phyloP scores from a whole-genome alignment of 495 filamentous ascomycete genomes.

The Echria macrotheca region DNA sequence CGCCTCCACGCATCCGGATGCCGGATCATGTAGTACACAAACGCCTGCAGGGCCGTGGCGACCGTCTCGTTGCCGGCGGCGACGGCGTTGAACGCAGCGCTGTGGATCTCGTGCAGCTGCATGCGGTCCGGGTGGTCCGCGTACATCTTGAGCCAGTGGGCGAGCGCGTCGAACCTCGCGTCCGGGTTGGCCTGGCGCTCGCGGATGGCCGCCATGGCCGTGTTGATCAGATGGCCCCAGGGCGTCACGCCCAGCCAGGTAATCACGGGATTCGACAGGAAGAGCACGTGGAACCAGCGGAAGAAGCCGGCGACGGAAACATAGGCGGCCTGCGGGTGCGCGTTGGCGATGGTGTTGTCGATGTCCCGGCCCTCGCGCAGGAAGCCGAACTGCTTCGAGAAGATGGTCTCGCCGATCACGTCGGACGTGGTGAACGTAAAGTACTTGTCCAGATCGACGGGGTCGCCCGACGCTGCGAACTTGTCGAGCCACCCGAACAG shows the following conservation, averaged over 20 bases:
- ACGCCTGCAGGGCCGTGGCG: conserved; percentile 32
- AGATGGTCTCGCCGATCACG: conserved; percentile 29
- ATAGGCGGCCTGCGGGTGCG: conserved; percentile 18
- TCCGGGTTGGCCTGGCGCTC: conserved; percentile 33
- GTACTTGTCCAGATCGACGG: conserved; percentile 31
- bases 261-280: conserved; percentile 39
- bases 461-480: conserved; percentile 16
- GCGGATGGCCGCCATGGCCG: conserved; percentile 35
- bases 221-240: conserved; percentile 42
- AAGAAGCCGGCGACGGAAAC: conserved; percentile 39
- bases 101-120: conserved; percentile 35
- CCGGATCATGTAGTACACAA: conserved; percentile 29
- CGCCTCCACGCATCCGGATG: conserved; percentile 28
- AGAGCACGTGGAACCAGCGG: conserved; percentile 27
- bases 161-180: conserved; percentile 39
- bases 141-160: conserved; percentile 38
- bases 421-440: conserved; percentile 39
- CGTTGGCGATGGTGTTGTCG: conserved; percentile 33
- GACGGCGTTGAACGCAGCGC: conserved; percentile 33
- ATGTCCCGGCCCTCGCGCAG: conserved; percentile 37
- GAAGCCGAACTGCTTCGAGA: conserved; percentile 39
- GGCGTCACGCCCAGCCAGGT: conserved; percentile 39
- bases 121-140: conserved; percentile 36
- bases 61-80: conserved; percentile 45
- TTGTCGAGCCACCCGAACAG: conserved; percentile 31